phyloP scores from a whole-genome alignment of 768 basidiomycete species.

The Suillus clintonianus region DNA sequence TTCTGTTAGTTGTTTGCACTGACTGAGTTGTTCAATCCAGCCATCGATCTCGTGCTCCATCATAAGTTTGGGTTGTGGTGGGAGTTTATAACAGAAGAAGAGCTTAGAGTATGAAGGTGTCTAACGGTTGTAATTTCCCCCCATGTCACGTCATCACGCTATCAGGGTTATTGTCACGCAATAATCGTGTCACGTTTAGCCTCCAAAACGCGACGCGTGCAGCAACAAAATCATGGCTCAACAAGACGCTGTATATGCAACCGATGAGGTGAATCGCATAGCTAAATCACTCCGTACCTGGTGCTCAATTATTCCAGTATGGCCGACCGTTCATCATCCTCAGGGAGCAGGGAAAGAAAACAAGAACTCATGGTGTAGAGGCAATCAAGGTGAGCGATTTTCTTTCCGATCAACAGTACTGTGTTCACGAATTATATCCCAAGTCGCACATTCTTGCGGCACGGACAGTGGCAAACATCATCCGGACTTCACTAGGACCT shows the following conservation, averaged over 20 bases:
- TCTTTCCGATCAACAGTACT: background rate
- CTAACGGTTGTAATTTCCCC: slow-evolving; percentile 5
- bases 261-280: slow-evolving; percentile 66
- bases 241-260: slow-evolving; percentile 78
- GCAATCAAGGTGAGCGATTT: slow-evolving; percentile 82
- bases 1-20: slow-evolving; percentile 97
- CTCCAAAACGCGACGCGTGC: slow-evolving; percentile 15
- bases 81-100: slow-evolving; percentile 5
- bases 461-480: slow-evolving; percentile 89
- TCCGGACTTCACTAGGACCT: slow-evolving; percentile 93
- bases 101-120: slow-evolving; percentile 1
- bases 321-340: slow-evolving; percentile 98
- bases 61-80: slow-evolving; percentile 11
- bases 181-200: slow-evolving; percentile 28
- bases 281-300: slow-evolving; percentile 2
- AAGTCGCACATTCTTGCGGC: slow-evolving; percentile 97
- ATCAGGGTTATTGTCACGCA: slow-evolving; percentile 25
- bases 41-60: slow-evolving; percentile 83
- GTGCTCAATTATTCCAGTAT: slow-evolving; percentile 51
- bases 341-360: slow-evolving; percentile 91
- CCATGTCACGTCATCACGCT: slow-evolving; percentile 30
- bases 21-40: slow-evolving; percentile 95
- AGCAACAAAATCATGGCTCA: slow-evolving; percentile 29
- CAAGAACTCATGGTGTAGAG: slow-evolving; percentile 86
- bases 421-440: slow-evolving; percentile 12